Evolutionary conservation across 176 grass and related monocot genomes (phyloP), one percentile per base, ranked within the genome.

Genomic region (Raddia distichophylla): DNA sequence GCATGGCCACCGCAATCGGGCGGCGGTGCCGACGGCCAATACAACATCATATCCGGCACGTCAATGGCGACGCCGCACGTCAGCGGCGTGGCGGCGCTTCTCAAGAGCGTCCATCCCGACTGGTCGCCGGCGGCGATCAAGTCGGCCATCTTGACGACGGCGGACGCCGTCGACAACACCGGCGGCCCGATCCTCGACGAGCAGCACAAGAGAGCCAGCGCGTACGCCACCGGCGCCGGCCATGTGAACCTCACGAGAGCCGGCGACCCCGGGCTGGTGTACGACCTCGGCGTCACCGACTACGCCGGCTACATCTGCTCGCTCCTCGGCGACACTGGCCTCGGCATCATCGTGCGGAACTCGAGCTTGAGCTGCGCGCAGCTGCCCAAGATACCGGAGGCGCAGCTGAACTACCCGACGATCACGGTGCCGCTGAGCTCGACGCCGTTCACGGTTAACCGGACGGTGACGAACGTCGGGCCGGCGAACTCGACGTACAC

Each of bases 31-130:
- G 5, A 0, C 11, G 43, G 6, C 7, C 48, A 59, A 20, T 93
- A 86, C 69, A 79, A 62, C 7, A 35, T 94, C 57, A 4, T 69
- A 0, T 84, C 75, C 2, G 91, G 91, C 74, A 94, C 91, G 40
- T 93, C 91, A 6, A 93, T 90, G 84, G 73, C 81, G 7, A 59
- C 84, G 1, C 91, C 91, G 3, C 91, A 93, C 57, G 37, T 90
- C 37, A 64, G 77, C 20, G 91, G 87, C 5, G 64, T 90, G 15
- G 77, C 73, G 1, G 87, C 91, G 10, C 91, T 93, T 7, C 5
- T 90, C 16, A 90, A 85, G 60, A 88, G 47, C 66, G 35, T 40
- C 6, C 87, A 90, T 64, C 88, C 81, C 0, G 46, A 64, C 35
- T 86, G 76, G 84, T 80, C 87, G 3, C 73, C 79, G 12, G 76